Conservation (phyloP, 345 rosid genomes). For the Moricandia moricandioides region DNA sequence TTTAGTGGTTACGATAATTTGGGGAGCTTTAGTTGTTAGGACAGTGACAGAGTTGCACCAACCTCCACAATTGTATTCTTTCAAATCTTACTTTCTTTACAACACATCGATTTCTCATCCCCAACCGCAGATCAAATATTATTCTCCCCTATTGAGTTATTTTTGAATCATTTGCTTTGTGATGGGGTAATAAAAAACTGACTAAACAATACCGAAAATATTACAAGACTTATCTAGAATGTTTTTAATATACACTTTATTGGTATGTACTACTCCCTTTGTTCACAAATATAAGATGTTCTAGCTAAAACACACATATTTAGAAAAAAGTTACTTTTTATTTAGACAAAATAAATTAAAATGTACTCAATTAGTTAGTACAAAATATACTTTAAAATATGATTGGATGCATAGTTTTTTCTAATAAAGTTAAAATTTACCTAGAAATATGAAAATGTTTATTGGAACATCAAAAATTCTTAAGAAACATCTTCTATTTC, state of each 20-base stretch:
- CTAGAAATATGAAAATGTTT: too few species aligned
- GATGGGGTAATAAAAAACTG: background rate
- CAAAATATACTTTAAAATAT: too few species aligned
- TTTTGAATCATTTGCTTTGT: background rate
- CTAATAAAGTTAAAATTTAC: too few species aligned
- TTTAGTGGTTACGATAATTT: constrained; percentile 13
- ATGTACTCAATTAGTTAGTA: too few species aligned
- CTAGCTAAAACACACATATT: too few species aligned
- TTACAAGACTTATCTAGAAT: background rate
- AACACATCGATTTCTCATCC: constrained; percentile 7
- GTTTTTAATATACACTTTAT: background rate
- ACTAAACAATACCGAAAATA: background rate
- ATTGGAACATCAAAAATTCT: too few species aligned
- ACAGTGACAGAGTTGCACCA: constrained; percentile 18
- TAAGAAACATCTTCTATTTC: too few species aligned
- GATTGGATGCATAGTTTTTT: too few species aligned
- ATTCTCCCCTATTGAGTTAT: background rate
- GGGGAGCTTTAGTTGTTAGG: constrained; percentile 23
- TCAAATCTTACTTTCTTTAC: background rate
- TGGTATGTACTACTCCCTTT: too few species aligned
- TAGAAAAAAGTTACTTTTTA: too few species aligned
- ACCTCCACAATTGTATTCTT: constrained; percentile 19
- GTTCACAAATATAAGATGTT: too few species aligned
- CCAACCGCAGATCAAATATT: background rate
- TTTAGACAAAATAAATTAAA: too few species aligned